phyloP scores from a whole-genome alignment of 371 early-diverging fungal species.

The Mortierella sp. region DNA sequence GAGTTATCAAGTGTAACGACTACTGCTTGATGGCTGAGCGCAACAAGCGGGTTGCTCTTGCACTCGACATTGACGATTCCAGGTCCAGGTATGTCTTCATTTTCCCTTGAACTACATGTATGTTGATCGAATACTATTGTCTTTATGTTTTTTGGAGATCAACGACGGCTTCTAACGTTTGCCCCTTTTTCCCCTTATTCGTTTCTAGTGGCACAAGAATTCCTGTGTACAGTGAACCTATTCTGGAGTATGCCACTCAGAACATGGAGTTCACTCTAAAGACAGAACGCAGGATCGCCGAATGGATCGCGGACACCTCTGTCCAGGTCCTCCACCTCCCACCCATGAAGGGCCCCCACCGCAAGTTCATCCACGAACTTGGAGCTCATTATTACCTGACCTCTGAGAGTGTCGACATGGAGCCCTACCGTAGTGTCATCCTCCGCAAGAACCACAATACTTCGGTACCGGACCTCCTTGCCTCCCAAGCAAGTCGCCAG shows the following conservation, averaged over 20 bases:
- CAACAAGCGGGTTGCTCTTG: conserved; percentile 76
- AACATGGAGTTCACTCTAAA: conserved; percentile 70
- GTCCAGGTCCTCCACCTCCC: conserved; percentile 65
- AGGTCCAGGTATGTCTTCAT: conserved; percentile 9
- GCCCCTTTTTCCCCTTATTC: not conserved
- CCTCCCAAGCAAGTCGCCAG: conserved; percentile 23
- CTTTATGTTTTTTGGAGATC: not conserved
- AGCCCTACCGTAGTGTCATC: conserved; percentile 76
- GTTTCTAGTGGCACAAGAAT: conserved; percentile 4
- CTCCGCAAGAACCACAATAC: conserved; percentile 63
- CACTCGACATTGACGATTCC: conserved; percentile 63
- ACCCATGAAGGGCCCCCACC: conserved; percentile 72
- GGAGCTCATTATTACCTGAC: conserved; percentile 70
- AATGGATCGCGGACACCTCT: conserved; percentile 65
- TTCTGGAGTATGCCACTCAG: conserved; percentile 68
- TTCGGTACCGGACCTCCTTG: conserved; percentile 49
- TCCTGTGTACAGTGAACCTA: conserved; percentile 69
- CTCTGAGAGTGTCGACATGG: conserved; percentile 76
- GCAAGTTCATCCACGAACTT: conserved; percentile 77
- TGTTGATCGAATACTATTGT: not conserved
- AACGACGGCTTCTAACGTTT: not conserved
- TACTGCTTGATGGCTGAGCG: conserved; percentile 76
- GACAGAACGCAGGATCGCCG: conserved; percentile 66
- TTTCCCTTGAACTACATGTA: not conserved
- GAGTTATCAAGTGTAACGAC: conserved; percentile 71